Percentiles rank a stretch among this genome's conserved stretches.
These are phyloP conservation scores for Globisporangium echinulatum DNA, from an alignment of 352 stramenopile genomes.

Conservation along the genomic window DNA sequence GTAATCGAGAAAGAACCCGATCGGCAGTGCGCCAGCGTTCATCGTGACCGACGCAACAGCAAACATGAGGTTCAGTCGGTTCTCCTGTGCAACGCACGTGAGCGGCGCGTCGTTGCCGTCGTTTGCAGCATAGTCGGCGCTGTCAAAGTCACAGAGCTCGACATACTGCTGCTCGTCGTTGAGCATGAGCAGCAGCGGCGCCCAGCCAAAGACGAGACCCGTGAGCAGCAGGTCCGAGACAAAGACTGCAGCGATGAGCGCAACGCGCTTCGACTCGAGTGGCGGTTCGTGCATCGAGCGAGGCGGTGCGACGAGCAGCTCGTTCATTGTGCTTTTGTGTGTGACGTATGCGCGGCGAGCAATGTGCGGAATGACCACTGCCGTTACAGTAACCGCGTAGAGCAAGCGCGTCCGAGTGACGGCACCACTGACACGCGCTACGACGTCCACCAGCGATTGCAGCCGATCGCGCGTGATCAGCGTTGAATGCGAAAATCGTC, in stretches of 20 bases:
- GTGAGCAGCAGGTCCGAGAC: slow-evolving; percentile 79
- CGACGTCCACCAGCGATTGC: no score
- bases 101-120: slow-evolving; percentile 7
- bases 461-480: no score
- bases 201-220: slow-evolving; percentile 85
- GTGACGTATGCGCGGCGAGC: no score
- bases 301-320: not conserved
- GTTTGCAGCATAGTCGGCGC: slow-evolving; percentile 12
- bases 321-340: not conserved
- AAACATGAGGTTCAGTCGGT: slow-evolving; percentile 86
- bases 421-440: no score
- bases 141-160: slow-evolving; percentile 47
- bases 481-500: no score
- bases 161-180: slow-evolving; percentile 76
- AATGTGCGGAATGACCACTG: no score
- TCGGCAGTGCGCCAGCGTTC: slow-evolving; percentile 67
- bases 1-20: slow-evolving; percentile 76
- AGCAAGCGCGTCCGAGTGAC: no score
- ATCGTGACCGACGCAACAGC: slow-evolving; percentile 72
- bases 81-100: slow-evolving; percentile 69
- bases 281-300: not conserved
- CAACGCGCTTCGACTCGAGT: slow-evolving; percentile 38
- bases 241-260: slow-evolving; percentile 61
- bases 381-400: no score
- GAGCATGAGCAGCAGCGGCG: slow-evolving; percentile 77